Evolutionary conservation across 768 basidiomycete species (phyloP).

Genomic region (Pisolithus microcarpus): DNA sequence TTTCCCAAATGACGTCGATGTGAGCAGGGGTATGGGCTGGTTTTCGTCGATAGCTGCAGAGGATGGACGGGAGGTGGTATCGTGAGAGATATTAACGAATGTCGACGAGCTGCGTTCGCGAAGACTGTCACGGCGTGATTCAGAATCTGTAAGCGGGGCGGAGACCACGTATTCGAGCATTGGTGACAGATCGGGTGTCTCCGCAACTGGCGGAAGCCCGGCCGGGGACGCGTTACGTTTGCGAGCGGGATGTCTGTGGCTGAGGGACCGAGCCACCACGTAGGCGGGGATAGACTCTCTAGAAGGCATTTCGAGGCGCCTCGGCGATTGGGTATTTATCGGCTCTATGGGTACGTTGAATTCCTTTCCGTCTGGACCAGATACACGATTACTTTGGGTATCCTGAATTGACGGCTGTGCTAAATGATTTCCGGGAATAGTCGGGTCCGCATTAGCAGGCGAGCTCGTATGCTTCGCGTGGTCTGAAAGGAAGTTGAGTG

Average conservation of each 20-base stretch:
- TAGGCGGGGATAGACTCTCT: not conserved
- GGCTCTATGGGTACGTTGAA: not conserved
- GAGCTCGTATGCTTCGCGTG: not conserved
- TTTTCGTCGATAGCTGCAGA: slow-evolving; percentile 4
- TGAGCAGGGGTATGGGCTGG: slow-evolving; percentile 14
- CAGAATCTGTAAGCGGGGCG: not conserved
- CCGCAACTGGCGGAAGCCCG: not conserved
- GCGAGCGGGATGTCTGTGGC: not conserved
- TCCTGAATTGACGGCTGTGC: not conserved
- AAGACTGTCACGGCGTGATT: not conserved
- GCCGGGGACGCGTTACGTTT: not conserved
- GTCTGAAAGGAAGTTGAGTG: not conserved
- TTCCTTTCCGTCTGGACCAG: not conserved
- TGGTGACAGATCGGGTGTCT: slow-evolving; percentile 19
- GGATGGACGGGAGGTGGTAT: slow-evolving; percentile 4
- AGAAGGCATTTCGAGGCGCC: not conserved
- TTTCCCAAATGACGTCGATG: slow-evolving; percentile 23
- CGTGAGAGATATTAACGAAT: slow-evolving; percentile 7
- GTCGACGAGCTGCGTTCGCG: slow-evolving; percentile 2
- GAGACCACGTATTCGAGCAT: slow-evolving; percentile 2
- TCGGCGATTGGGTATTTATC: not conserved
- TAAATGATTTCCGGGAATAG: not conserved
- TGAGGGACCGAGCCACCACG: not conserved
- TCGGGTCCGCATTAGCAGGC: not conserved
- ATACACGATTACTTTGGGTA: not conserved